Evolutionary conservation across 495 filamentous ascomycete species (phyloP), one percentile per base, ranked within the genome.

Genomic region (Aspergillus cristatus): DNA sequence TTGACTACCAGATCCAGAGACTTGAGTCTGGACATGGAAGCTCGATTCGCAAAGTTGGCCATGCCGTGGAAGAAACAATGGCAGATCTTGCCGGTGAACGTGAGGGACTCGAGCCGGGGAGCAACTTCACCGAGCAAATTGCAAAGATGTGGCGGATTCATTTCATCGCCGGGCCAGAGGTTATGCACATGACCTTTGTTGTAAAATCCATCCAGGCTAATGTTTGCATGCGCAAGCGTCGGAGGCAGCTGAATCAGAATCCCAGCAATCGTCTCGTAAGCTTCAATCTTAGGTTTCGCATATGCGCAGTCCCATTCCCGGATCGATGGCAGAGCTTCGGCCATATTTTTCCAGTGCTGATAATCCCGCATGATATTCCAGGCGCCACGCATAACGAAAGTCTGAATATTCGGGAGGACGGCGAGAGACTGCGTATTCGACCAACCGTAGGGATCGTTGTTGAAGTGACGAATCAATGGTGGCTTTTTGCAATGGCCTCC

Each of bases 401-500:
- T 82, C 35, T 67, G 63, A 17, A 79, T 65, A 10, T 63, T 51
- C 3, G 67, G 64, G 3, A 70, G 53, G n/a, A 38, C 31, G 1
- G 62, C 51, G 6, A 80, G 49, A 40, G 34, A 57, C 43, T 57
- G 58, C 48, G 20, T 41, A 35, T 45, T 56, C 36, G 30, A 38
- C 16, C 35, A 29, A 2, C 48, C 53, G 18, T 33, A 45, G 28
- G 51, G 52, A 33, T 49, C 45, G 32, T 42, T 47, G 16, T 46
- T 43, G 37, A 75, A 79, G 42, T 82, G 76, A 32, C 61, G 62
- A 17, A 84, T 72, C 51, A 74, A 70, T 1, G 78, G 78, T 10
- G 81, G 74, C 46, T 79, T 81, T 51, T 79, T 81, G 45, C 78
- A 71, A 42, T 86, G 77, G n/a, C 81, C 82, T 2, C 78, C 81